phyloP scores from a whole-genome alignment of 2,329 filamentous ascomycete genomes.

The Nothopassalora personata region DNA sequence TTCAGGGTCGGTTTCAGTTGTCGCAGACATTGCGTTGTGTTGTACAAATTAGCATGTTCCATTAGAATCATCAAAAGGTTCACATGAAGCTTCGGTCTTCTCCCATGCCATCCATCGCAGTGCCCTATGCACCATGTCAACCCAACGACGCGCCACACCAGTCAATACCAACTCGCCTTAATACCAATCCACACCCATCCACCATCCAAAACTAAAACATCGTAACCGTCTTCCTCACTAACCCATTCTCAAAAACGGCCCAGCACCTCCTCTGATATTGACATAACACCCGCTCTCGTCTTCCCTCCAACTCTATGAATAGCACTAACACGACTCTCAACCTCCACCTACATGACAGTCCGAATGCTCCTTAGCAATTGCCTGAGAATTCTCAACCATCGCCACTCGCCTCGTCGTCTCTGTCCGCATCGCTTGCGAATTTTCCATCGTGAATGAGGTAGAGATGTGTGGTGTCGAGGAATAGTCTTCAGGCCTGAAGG shows the following conservation, averaged over 20 bases:
- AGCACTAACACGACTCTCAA: not conserved
- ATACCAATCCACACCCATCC: not conserved
- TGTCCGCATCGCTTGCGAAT: not conserved
- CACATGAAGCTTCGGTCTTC: not conserved
- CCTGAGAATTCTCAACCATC: not conserved
- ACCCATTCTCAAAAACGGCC: not conserved
- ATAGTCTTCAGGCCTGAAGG: no score
- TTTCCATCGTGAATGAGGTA: not conserved
- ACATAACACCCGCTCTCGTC: not conserved
- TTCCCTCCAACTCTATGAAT: not conserved
- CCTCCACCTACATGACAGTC: not conserved
- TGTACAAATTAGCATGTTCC: conserved; percentile 1
- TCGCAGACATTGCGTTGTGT: not conserved
- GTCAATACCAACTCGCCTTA: not conserved
- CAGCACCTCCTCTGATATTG: not conserved
- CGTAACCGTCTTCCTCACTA: not conserved
- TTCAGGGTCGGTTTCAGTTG: not conserved
- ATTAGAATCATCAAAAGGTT: not conserved
- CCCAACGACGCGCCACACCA: no score
- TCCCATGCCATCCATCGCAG: not conserved
- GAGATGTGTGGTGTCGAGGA: no score
- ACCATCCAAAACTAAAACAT: not conserved
- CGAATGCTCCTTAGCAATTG: not conserved
- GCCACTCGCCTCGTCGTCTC: not conserved
- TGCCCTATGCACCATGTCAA: not conserved